Evolutionary conservation across 371 early-diverging fungal genomes (phyloP).

Genomic region (Mucor lusitanicus): DNA sequence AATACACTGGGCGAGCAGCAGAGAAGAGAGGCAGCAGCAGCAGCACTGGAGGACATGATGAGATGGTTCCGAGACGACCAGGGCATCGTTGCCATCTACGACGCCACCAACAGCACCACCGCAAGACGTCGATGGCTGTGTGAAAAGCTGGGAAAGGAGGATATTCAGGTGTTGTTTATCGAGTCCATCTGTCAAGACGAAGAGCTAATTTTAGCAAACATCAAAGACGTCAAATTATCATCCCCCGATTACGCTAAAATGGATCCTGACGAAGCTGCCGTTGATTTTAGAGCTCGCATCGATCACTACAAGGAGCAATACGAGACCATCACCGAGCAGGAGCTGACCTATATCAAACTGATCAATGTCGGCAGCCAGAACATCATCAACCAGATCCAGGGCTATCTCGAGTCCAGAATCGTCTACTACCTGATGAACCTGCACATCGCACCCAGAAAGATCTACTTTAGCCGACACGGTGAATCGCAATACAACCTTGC

Average conservation of each 20-base stretch:
- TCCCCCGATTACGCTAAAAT: slow-evolving; percentile 91
- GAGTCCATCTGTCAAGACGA: slow-evolving; percentile 95
- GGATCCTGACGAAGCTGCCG: slow-evolving; percentile 68
- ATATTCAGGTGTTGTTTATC: slow-evolving; percentile 91
- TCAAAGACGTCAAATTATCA: slow-evolving; percentile 91
- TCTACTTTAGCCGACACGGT: slow-evolving; percentile 92
- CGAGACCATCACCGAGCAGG: slow-evolving; percentile 81
- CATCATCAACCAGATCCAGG: slow-evolving; percentile 88
- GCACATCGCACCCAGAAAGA: slow-evolving; percentile 91
- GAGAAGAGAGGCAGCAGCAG: slow-evolving; percentile 81
- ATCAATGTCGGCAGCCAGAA: slow-evolving; percentile 93
- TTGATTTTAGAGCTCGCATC: slow-evolving; percentile 84
- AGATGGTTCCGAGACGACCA: slow-evolving; percentile 83
- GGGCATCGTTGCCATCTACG: slow-evolving; percentile 89
- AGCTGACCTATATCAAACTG: slow-evolving; percentile 86
- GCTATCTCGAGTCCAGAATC: slow-evolving; percentile 93
- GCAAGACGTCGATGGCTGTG: slow-evolving; percentile 77
- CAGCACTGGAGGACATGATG: slow-evolving; percentile 90
- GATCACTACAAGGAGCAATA: slow-evolving; percentile 89
- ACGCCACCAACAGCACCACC: slow-evolving; percentile 95
- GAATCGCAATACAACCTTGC: slow-evolving; percentile 87
- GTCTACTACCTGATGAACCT: slow-evolving; percentile 98
- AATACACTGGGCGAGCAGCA: slow-evolving; percentile 75
- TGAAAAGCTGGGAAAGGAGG: slow-evolving; percentile 64
- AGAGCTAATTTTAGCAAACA: slow-evolving; percentile 83